Evolutionary conservation across 148 eudicot genomes (phyloP).

Genomic region (Camellia granthamiana): DNA sequence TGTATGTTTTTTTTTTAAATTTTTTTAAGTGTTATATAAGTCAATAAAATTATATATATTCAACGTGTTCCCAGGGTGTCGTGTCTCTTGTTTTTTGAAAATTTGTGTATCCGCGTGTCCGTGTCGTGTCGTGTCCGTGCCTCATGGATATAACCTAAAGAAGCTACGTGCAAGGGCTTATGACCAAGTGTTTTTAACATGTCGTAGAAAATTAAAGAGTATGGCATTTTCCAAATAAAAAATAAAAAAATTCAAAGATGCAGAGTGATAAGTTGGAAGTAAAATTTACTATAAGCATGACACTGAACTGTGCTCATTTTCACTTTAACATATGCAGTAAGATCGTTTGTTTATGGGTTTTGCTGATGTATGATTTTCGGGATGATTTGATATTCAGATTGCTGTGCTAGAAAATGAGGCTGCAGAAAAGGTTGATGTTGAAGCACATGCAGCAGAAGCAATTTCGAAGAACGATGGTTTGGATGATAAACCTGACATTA

Average conservation of each 20-base stretch:
- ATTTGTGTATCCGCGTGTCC: too few relatives aligned
- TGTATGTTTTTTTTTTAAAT: too few relatives aligned
- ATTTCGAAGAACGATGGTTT: conserved; percentile 39
- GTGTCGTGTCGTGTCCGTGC: too few relatives aligned
- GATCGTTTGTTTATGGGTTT: background rate
- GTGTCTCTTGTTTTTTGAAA: too few relatives aligned
- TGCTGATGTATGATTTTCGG: conserved; percentile 12
- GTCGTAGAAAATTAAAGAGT: background rate
- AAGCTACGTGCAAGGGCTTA: background rate
- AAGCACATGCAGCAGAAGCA: conserved; percentile 35
- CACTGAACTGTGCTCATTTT: background rate
- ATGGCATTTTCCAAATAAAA: too few relatives aligned
- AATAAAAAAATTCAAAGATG: too few relatives aligned
- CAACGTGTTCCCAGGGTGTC: too few relatives aligned
- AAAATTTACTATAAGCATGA: too few relatives aligned
- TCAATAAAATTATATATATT: too few relatives aligned
- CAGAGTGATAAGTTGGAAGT: background rate
- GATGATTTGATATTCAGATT: conserved; percentile 40
- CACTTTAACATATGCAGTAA: background rate
- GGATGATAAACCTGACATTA: conserved; percentile 75
- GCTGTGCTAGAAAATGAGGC: conserved; percentile 68
- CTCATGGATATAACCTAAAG: background rate
- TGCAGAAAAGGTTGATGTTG: conserved; percentile 59
- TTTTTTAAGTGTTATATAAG: too few relatives aligned
- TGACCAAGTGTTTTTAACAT: background rate